Evolutionary conservation across 257 asterid species (phyloP).

Genomic region (Echites panduratus): DNA sequence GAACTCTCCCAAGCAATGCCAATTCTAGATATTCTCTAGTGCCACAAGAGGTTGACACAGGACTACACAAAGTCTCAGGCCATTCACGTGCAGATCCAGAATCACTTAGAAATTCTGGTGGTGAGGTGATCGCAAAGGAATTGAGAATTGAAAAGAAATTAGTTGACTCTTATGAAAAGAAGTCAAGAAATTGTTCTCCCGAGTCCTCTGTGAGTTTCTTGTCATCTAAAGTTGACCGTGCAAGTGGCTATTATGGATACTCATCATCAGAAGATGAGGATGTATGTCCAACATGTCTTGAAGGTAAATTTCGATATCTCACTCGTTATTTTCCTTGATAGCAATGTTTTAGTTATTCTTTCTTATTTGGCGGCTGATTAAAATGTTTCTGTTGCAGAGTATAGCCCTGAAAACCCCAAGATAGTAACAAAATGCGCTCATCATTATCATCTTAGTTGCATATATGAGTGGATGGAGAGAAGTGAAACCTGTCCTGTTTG

Average conservation of each 20-base stretch:
- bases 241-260: constrained; percentile 6
- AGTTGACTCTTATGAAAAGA: constrained; percentile 4
- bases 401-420: constrained; percentile 51
- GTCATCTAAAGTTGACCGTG: constrained; percentile 10
- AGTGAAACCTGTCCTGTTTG: constrained; percentile 54
- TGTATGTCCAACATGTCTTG: constrained; percentile 64
- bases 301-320: constrained; percentile 31
- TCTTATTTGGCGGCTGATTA: not conserved
- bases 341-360: not conserved
- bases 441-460: constrained; percentile 65
- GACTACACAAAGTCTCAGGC: constrained; percentile 18
- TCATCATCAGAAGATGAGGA: constrained; percentile 35
- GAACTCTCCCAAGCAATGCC: constrained; percentile 10
- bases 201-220: constrained; percentile 18
- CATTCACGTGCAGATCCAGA: constrained; percentile 27
- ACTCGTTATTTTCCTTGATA: not conserved
- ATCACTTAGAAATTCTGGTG: constrained; percentile 16
- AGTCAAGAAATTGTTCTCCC: constrained; percentile 9
- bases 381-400: constrained; percentile 31
- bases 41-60: constrained; percentile 14
- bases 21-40: constrained; percentile 8
- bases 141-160: constrained; percentile 1
- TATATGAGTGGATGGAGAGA: constrained; percentile 75
- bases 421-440: constrained; percentile 44
- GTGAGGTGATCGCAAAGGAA: constrained; percentile 8